These are phyloP conservation scores for Trametes cingulata DNA, from an alignment of 768 basidiomycete genomes.

Conservation along the genomic window DNA sequence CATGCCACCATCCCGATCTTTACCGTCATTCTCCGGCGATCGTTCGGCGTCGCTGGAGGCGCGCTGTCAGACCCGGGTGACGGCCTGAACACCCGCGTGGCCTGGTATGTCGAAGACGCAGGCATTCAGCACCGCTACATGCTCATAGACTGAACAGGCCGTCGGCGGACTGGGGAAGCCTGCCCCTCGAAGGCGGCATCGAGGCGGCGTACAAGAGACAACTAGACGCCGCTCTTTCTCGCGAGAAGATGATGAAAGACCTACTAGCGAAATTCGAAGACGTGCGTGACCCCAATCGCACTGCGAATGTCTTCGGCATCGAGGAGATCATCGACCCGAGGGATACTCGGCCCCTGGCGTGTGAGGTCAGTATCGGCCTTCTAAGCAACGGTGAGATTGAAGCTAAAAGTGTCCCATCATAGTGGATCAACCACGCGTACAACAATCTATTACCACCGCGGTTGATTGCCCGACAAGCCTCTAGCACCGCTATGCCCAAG, in stretches of 20 bases:
- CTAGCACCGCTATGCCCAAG: background rate
- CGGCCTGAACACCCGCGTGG: constrained; percentile 17
- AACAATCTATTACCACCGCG: constrained; percentile 12
- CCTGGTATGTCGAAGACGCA: constrained; percentile 14
- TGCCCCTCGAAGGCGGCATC: constrained; percentile 22
- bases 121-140: too few relatives aligned
- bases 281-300: constrained; percentile 15
- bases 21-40: constrained; percentile 17
- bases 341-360: constrained; percentile 19
- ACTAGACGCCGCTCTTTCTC: constrained; percentile 11
- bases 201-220: constrained; percentile 25
- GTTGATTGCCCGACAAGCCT: background rate
- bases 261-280: constrained; percentile 21
- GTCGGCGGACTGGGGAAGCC: constrained; percentile 23
- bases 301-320: constrained; percentile 17
- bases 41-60: constrained; percentile 22
- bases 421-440: constrained; percentile 22
- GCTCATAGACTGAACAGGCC: constrained; percentile 3
- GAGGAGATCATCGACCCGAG: constrained; percentile 25
- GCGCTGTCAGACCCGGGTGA: constrained; percentile 18
- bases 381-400: background rate
- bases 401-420: fast-evolving
- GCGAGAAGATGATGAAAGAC: constrained; percentile 20
- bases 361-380: constrained; percentile 8
- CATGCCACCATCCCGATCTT: constrained; percentile 16